Percentiles rank a stretch among this genome's conserved stretches.
These are phyloP conservation scores for Penicillium canescens DNA, from an alignment of 495 filamentous ascomycete genomes.

Conservation along the genomic window DNA sequence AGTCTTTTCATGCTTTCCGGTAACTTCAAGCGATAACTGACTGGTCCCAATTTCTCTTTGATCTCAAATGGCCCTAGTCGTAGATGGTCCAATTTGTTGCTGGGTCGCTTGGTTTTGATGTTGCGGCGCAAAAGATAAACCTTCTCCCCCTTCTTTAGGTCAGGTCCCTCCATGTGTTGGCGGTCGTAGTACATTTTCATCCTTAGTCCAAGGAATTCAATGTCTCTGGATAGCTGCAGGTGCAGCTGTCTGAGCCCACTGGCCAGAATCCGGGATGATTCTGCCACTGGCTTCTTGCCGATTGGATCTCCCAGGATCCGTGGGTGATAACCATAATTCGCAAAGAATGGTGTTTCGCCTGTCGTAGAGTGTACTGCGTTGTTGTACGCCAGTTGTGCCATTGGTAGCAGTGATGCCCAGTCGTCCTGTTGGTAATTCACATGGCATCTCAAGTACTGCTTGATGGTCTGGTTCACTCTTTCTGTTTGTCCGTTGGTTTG, in stretches of 20 bases:
- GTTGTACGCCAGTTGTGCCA: slow-evolving; percentile 14
- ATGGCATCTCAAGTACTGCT: slow-evolving; percentile 10
- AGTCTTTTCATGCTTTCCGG: no score
- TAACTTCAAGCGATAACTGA: no score
- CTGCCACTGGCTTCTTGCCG: neutral
- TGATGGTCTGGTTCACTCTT: slow-evolving; percentile 6
- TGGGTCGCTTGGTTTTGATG: no score
- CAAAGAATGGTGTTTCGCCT: slow-evolving; percentile 5
- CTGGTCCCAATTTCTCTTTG: no score
- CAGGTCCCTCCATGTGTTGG: neutral
- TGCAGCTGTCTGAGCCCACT: neutral
- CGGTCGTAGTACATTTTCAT: slow-evolving; percentile 5
- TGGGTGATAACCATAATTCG: slow-evolving; percentile 8
- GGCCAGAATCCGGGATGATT: neutral
- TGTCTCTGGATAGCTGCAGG: slow-evolving; percentile 11
- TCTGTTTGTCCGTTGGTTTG: slow-evolving; percentile 11
- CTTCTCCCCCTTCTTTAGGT: no score
- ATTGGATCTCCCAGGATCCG: slow-evolving; percentile 11
- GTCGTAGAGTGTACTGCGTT: slow-evolving; percentile 7
- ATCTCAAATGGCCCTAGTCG: no score
- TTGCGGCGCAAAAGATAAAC: no score
- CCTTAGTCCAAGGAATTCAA: neutral
- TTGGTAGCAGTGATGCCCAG: slow-evolving; percentile 1
- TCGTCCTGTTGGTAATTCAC: slow-evolving; percentile 14
- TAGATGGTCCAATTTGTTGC: no score